phyloP scores from a whole-genome alignment of 768 basidiomycete genomes.

The Melanogaster broomeanus region DNA sequence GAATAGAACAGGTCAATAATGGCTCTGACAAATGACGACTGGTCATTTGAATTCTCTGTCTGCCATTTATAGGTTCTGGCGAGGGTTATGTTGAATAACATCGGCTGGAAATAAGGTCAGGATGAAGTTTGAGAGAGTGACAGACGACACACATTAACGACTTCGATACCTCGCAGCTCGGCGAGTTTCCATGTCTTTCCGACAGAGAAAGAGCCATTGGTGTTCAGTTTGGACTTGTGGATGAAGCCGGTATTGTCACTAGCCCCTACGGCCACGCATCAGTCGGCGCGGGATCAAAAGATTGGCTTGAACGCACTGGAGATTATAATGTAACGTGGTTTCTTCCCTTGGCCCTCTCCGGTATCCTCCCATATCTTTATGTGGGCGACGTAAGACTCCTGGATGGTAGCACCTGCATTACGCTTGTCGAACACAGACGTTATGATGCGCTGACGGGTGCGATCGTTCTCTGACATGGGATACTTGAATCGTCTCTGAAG shows the following conservation, averaged over 20 bases:
- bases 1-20: conserved; percentile 62
- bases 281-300: not conserved
- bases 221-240: conserved; percentile 97
- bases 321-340: conserved; percentile 88
- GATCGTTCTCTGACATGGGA: conserved; percentile 44
- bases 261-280: conserved; percentile 45
- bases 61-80: conserved; percentile 91
- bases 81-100: conserved; percentile 78
- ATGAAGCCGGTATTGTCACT: conserved; percentile 67
- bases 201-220: conserved; percentile 92
- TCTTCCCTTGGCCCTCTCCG: conserved; percentile 68
- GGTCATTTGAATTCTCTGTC: conserved; percentile 75
- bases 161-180: conserved; percentile 81
- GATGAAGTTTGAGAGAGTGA: conserved; percentile 12
- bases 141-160: conserved; percentile 60
- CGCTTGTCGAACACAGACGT: conserved; percentile 80
- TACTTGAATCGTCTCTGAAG: no score
- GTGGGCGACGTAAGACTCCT: conserved; percentile 85
- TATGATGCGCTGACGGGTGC: conserved; percentile 72
- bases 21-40: conserved; percentile 67
- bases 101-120: conserved; percentile 44
- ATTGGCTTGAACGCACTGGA: conserved; percentile 67
- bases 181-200: conserved; percentile 94
- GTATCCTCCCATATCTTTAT: conserved; percentile 94
- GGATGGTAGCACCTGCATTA: conserved; percentile 60